Evolutionary conservation across 768 basidiomycete genomes (phyloP).

Genomic region (Filobasidium floriforme): DNA sequence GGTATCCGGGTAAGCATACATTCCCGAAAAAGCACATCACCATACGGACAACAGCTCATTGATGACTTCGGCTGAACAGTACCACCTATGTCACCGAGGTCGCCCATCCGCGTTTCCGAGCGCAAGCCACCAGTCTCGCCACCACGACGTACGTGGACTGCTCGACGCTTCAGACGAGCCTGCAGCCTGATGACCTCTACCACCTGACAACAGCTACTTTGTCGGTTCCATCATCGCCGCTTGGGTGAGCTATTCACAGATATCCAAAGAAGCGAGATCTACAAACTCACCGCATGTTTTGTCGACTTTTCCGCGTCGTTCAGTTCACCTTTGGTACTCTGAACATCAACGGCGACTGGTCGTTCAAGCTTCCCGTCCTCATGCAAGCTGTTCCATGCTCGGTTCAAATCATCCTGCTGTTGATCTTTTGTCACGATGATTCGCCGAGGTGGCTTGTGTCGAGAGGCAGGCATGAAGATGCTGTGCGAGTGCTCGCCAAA

Average conservation of each 20-base stretch:
- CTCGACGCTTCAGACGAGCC: too few species aligned
- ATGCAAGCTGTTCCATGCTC: conserved; percentile 1
- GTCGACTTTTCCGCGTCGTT: conserved; percentile 35
- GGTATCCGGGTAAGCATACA: not conserved
- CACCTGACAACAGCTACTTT: conserved; percentile 18
- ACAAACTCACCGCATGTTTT: conserved; percentile 38
- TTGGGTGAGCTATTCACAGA: conserved; percentile 53
- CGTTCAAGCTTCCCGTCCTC: conserved; percentile 26
- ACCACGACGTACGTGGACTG: not conserved
- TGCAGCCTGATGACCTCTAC: not conserved
- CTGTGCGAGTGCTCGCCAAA: conserved; percentile 61
- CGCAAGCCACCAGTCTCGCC: conserved; percentile 2
- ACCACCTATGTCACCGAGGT: not conserved
- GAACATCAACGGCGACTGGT: conserved; percentile 26
- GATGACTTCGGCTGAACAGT: not conserved
- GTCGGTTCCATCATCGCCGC: conserved; percentile 52
- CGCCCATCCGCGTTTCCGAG: not conserved
- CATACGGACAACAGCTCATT: not conserved
- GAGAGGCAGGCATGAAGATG: conserved; percentile 65
- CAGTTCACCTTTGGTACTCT: conserved; percentile 53
- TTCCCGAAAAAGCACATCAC: not conserved
- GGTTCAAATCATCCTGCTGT: conserved; percentile 58
- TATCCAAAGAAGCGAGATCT: conserved; percentile 18
- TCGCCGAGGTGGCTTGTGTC: conserved; percentile 71
- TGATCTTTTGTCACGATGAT: conserved; percentile 60